Evolutionary conservation across 768 basidiomycete species (phyloP).

Genomic region (Macrolepiota fuliginosa): DNA sequence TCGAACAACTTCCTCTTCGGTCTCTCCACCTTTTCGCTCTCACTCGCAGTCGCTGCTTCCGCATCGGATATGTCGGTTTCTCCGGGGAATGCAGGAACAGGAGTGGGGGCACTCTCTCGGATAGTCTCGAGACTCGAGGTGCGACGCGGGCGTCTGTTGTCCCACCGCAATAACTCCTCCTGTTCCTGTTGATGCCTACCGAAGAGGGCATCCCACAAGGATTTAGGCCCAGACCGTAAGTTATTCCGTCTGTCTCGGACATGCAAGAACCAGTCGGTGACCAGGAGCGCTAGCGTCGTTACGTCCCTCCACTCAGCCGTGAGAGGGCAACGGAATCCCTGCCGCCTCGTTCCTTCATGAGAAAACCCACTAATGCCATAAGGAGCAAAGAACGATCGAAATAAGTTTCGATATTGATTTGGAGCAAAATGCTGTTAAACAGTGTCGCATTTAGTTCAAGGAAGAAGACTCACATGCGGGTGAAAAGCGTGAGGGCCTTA

Average conservation of each 20-base stretch:
- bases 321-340: slow-evolving; percentile 46
- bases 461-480: slow-evolving; percentile 29
- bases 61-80: neutral
- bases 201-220: slow-evolving; percentile 64
- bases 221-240: slow-evolving; percentile 30
- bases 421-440: slow-evolving; percentile 7
- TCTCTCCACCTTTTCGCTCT: neutral
- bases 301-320: slow-evolving; percentile 54
- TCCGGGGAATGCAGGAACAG: neutral
- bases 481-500: slow-evolving; percentile 45
- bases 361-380: slow-evolving; percentile 46
- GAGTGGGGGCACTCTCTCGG: neutral
- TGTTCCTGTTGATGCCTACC: slow-evolving; percentile 54
- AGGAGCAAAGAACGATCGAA: slow-evolving; percentile 1
- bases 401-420: neutral
- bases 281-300: slow-evolving; percentile 58
- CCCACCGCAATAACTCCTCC: slow-evolving; percentile 53
- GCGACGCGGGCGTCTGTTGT: slow-evolving; percentile 31
- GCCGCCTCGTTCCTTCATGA: slow-evolving; percentile 62
- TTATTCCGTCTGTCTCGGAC: slow-evolving; percentile 16
- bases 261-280: slow-evolving; percentile 54
- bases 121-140: slow-evolving; percentile 15
- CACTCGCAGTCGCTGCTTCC: neutral
- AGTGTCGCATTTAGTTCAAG: neutral
- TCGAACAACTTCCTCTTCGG: slow-evolving; percentile 4